Conservation (phyloP, 164 flowering plant species). For the Chimonanthus salicifolius region DNA sequence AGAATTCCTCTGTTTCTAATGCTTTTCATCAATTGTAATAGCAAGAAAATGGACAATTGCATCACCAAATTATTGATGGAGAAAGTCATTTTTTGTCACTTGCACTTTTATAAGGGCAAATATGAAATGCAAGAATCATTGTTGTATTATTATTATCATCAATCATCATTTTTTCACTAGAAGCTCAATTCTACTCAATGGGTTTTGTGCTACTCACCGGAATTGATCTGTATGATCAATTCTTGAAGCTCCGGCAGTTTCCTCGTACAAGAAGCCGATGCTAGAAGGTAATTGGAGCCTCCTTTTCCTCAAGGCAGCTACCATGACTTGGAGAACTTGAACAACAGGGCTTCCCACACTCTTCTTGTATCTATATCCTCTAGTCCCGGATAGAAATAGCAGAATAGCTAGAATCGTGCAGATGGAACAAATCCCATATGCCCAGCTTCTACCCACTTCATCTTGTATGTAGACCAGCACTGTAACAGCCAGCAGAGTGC, state of each 20-base stretch:
- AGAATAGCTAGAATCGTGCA: constrained; percentile 58
- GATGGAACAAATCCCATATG: constrained; percentile 60
- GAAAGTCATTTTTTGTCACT: too few species aligned
- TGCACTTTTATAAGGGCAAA: too few species aligned
- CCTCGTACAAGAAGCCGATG: constrained; percentile 38
- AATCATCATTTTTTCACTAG: too few species aligned
- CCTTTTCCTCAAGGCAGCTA: constrained; percentile 53
- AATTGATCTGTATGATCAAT: constrained; percentile 59
- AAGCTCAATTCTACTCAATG: not conserved
- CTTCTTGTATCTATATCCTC: constrained; percentile 61
- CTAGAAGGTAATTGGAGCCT: constrained; percentile 35
- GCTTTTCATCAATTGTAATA: too few species aligned
- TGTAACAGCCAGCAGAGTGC: constrained; percentile 71
- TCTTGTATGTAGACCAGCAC: constrained; percentile 86
- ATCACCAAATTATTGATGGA: too few species aligned
- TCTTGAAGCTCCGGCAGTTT: constrained; percentile 34
- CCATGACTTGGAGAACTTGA: constrained; percentile 58
- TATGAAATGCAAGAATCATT: too few species aligned
- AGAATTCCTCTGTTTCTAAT: too few species aligned
- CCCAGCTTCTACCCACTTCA: constrained; percentile 76
- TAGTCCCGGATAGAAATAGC: constrained; percentile 56
- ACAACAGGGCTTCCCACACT: constrained; percentile 65
- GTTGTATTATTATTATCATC: too few species aligned
- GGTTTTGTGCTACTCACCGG: constrained; percentile 25
- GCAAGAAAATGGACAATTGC: too few species aligned